These are phyloP conservation scores for Paraconiothyrium brasiliense DNA, from an alignment of 2,329 filamentous ascomycete species.

Conservation along the genomic window DNA sequence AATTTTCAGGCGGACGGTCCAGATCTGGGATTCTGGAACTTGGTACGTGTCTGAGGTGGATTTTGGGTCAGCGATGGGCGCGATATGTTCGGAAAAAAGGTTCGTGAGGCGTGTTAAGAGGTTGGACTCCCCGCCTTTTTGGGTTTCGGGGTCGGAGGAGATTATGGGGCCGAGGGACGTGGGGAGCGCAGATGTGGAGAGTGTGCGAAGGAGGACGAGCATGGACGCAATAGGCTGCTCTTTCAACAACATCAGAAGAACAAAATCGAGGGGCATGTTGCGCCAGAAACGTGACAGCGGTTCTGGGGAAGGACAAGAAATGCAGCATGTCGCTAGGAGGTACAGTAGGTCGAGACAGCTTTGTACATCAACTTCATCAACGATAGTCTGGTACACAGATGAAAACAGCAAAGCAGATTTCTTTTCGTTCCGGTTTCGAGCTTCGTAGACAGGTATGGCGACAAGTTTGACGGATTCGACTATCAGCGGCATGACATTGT, in stretches of 20 bases:
- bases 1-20: conserved; percentile 57
- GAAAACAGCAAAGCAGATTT: conserved; percentile 38
- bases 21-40: conserved; percentile 48
- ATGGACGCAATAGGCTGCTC: conserved; percentile 73
- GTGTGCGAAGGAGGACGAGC: conserved; percentile 69
- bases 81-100: conserved; percentile 67
- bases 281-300: conserved; percentile 69
- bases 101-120: conserved; percentile 71
- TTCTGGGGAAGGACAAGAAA: conserved; percentile 49
- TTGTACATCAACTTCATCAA: conserved; percentile 70
- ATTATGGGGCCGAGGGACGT: conserved; percentile 73
- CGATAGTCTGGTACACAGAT: conserved; percentile 55
- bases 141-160: conserved; percentile 53
- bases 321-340: conserved; percentile 68
- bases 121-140: conserved; percentile 51
- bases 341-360: conserved; percentile 74
- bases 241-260: conserved; percentile 72
- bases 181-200: conserved; percentile 72
- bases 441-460: conserved; percentile 57
- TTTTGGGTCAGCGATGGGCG: conserved; percentile 38
- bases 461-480: conserved; percentile 63
- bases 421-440: conserved; percentile 41
- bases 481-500: conserved; percentile 61
- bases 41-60: conserved; percentile 26
- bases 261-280: conserved; percentile 71